Conservation (phyloP, 345 rosid genomes). For the Eucalyptus cloeziana region DNA sequence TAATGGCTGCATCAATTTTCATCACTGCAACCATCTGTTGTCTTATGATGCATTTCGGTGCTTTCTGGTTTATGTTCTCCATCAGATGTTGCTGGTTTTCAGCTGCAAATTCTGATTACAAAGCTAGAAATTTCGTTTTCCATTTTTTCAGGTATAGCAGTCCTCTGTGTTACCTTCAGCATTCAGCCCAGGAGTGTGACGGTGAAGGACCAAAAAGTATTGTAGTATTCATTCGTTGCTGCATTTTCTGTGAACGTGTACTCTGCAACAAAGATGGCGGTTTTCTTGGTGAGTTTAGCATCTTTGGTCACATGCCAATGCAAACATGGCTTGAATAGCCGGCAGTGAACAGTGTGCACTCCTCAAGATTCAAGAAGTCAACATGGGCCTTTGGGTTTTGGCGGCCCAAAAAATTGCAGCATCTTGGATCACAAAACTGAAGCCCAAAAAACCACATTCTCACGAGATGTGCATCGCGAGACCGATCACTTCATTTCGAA, state of each 20-base stretch:
- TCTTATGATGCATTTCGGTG: neutral
- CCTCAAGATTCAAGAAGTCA: neutral
- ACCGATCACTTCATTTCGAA: neutral
- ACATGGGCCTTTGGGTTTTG: neutral
- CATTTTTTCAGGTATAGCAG: neutral
- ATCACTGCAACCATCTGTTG: neutral
- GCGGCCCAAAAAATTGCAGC: neutral
- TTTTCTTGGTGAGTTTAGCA: neutral
- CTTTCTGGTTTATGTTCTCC: neutral
- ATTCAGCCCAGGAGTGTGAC: neutral
- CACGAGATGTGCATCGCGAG: neutral
- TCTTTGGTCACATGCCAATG: neutral
- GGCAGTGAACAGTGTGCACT: neutral
- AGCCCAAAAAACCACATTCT: neutral
- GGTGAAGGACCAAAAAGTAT: neutral
- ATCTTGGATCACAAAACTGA: neutral
- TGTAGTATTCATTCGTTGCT: neutral
- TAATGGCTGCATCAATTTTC: neutral
- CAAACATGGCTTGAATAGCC: neutral
- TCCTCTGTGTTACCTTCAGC: neutral
- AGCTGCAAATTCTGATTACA: neutral
- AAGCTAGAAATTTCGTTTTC: neutral
- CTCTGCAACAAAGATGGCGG: neutral
- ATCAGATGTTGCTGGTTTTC: neutral
- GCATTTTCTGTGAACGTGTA: neutral